These are phyloP conservation scores for Ceratobasidium sp. DNA, from an alignment of 1,284 basidiomycete species.

Conservation along the genomic window DNA sequence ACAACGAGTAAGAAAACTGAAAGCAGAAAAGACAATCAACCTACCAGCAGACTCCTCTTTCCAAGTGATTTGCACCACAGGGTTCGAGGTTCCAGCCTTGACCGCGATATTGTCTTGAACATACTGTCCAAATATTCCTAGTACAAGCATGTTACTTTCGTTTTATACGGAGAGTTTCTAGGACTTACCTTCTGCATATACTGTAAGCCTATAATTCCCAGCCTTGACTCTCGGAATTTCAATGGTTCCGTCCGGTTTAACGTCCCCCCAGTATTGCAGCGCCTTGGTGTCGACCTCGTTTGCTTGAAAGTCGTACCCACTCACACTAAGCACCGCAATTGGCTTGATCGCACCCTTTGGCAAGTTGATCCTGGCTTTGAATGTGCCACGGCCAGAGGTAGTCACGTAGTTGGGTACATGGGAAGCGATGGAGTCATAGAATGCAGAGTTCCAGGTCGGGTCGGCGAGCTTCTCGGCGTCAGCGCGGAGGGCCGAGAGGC, in stretches of 20 bases:
- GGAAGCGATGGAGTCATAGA: slow-evolving; percentile 54
- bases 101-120: slow-evolving; percentile 52
- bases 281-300: slow-evolving; percentile 50
- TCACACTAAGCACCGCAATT: slow-evolving; percentile 52
- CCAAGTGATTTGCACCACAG: slow-evolving; percentile 49
- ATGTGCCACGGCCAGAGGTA: slow-evolving; percentile 50
- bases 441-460: slow-evolving; percentile 51
- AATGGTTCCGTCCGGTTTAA: slow-evolving; percentile 50
- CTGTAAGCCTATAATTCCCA: slow-evolving; percentile 54
- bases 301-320: slow-evolving; percentile 53
- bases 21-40: background rate
- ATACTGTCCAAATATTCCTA: slow-evolving; percentile 53
- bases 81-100: slow-evolving; percentile 48
- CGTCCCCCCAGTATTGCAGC: slow-evolving; percentile 55
- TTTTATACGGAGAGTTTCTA: background rate
- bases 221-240: slow-evolving; percentile 53
- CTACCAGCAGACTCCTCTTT: slow-evolving; percentile 50
- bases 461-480: slow-evolving; percentile 50
- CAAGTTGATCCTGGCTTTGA: slow-evolving; percentile 49
- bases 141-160: background rate
- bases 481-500: slow-evolving; percentile 43
- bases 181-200: slow-evolving; percentile 53
- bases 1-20: background rate
- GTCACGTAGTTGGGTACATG: slow-evolving; percentile 52
- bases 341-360: slow-evolving; percentile 51